Percentiles rank a stretch among this genome's conserved stretches.
These are phyloP conservation scores for Emergomyces africanus DNA, from an alignment of 2,329 filamentous ascomycete species.

Conservation along the genomic window DNA sequence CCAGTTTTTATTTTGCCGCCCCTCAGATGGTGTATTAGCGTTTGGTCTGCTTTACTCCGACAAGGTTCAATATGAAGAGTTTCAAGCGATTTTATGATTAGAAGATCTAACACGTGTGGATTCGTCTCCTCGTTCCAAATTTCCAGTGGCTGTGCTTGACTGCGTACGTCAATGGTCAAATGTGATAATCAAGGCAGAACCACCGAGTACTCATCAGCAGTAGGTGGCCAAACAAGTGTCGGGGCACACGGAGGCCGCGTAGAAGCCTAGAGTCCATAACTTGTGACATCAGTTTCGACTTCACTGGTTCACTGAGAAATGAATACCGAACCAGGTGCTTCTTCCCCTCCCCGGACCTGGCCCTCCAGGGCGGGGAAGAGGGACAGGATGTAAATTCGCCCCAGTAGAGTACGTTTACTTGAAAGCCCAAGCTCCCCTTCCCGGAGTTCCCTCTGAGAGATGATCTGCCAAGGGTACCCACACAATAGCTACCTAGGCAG, in stretches of 20 bases:
- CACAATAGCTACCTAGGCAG: not conserved
- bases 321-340: not conserved
- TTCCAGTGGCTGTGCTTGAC: not conserved
- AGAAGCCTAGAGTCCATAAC: not conserved
- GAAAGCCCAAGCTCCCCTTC: not conserved
- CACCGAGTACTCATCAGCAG: not conserved
- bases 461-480: not conserved
- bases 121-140: not conserved
- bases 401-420: no score
- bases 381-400: not conserved
- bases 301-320: not conserved
- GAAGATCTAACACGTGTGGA: not conserved
- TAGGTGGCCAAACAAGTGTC: not conserved
- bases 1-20: not conserved
- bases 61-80: not conserved
- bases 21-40: not conserved
- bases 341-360: not conserved
- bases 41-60: not conserved
- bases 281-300: not conserved
- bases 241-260: not conserved
- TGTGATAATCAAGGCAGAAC: not conserved
- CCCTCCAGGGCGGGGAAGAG: not conserved
- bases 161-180: not conserved
- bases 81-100: not conserved
- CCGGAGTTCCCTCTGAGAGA: not conserved